Conservation (phyloP, 75 land plant genomes). For the Cunninghamia lanceolata region DNA sequence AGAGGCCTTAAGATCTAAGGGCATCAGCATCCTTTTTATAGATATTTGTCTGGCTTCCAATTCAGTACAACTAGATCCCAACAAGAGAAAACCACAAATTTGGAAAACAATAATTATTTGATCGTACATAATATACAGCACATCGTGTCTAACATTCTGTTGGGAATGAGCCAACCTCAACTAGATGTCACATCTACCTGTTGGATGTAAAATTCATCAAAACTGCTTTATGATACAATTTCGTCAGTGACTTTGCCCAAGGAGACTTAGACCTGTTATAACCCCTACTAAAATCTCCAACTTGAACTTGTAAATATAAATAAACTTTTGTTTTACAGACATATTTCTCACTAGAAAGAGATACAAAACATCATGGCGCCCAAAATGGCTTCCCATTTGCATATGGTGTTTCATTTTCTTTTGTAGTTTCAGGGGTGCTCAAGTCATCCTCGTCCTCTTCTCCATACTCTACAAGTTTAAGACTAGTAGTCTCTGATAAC, state of each 20-base stretch:
- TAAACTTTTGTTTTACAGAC: not conserved
- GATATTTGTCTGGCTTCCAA: not conserved
- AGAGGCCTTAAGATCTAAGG: not conserved
- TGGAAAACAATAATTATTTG: not conserved
- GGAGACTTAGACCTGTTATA: not conserved
- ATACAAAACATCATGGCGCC: not conserved
- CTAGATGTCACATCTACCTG: not conserved
- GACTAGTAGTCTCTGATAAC: conserved; percentile 34
- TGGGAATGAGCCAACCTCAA: not conserved
- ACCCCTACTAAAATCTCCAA: not conserved
- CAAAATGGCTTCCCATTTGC: conserved; percentile 7
- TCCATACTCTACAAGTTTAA: conserved; percentile 80
- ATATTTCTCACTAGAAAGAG: not conserved
- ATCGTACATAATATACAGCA: conserved; percentile 6
- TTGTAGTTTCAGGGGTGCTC: not conserved
- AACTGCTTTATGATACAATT: conserved; percentile 8
- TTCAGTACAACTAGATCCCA: not conserved
- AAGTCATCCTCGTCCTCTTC: conserved; percentile 81
- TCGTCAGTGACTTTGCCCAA: not conserved
- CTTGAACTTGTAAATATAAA: not conserved
- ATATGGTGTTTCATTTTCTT: not conserved
- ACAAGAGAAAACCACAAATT: too few species aligned
- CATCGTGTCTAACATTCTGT: not conserved
- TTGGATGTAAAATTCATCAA: not conserved
- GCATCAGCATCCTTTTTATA: not conserved